phyloP scores from a whole-genome alignment of 2,329 filamentous ascomycete species.

The Colletotrichum abscissum region DNA sequence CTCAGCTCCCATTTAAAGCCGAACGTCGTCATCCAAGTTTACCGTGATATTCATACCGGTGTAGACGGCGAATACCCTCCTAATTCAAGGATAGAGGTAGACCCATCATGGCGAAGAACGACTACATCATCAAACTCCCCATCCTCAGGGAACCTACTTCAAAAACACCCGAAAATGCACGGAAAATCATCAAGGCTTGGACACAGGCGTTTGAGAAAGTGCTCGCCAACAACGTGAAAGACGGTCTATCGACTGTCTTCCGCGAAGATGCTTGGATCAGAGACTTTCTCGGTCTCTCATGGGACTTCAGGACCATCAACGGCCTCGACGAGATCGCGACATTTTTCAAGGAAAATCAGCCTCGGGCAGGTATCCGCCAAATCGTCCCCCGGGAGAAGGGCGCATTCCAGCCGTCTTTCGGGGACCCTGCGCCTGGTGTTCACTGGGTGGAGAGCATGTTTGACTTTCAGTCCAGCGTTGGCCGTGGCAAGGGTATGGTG shows the following conservation, averaged over 20 bases:
- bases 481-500: conserved; percentile 35
- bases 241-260: conserved; percentile 46
- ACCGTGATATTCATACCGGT: neutral
- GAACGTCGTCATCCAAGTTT: too few species aligned
- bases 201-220: neutral
- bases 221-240: neutral
- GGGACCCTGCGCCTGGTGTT: conserved; percentile 24
- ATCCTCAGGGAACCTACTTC: conserved; percentile 7
- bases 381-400: conserved; percentile 7
- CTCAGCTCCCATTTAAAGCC: neutral
- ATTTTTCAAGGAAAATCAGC: conserved; percentile 19
- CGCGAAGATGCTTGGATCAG: conserved; percentile 63
- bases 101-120: neutral
- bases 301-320: conserved; percentile 57
- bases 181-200: conserved; percentile 1
- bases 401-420: conserved; percentile 16
- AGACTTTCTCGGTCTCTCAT: conserved; percentile 67
- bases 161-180: conserved; percentile 4
- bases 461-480: conserved; percentile 33
- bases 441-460: conserved; percentile 37
- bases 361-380: neutral
- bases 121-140: conserved; percentile 18
- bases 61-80: neutral
- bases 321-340: conserved; percentile 4
- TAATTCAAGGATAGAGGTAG: neutral